Conservation (phyloP, 1,139 yeast genomes). For the Geotrichum restrictum region DNA sequence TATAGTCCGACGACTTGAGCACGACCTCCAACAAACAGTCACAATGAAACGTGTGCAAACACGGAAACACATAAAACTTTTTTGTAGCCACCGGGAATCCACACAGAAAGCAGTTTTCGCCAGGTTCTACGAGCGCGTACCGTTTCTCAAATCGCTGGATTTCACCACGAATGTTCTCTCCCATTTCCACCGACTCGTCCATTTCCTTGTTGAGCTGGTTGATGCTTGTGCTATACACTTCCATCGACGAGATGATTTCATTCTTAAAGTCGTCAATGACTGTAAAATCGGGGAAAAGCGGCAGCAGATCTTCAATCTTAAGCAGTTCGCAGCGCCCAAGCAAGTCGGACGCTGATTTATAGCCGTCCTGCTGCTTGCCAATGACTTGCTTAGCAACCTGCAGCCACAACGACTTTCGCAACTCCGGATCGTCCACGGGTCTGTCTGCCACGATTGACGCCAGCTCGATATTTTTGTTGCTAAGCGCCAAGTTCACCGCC, state of each 20-base stretch:
- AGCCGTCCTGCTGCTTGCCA: constrained; percentile 24
- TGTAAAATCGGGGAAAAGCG: constrained; percentile 77
- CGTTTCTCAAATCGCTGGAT: constrained; percentile 50
- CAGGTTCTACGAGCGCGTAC: constrained; percentile 67
- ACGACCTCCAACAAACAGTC: constrained; percentile 71
- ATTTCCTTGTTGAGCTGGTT: constrained; percentile 65
- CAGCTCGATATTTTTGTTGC: constrained; percentile 55
- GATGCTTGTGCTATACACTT: constrained; percentile 65
- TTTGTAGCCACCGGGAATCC: constrained; percentile 62
- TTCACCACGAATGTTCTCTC: constrained; percentile 58
- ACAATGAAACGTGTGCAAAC: constrained; percentile 85
- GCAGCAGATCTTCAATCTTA: constrained; percentile 75
- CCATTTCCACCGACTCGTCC: constrained; percentile 64
- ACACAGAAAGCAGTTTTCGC: constrained; percentile 77
- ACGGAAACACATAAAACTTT: constrained; percentile 79
- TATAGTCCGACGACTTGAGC: constrained; percentile 62
- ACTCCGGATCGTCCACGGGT: constrained; percentile 45
- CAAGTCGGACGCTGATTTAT: constrained; percentile 41
- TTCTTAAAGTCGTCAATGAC: constrained; percentile 79
- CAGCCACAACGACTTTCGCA: constrained; percentile 72
- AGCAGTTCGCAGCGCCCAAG: constrained; percentile 54
- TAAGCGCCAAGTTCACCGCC: constrained; percentile 72
- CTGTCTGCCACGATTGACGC: constrained; percentile 58
- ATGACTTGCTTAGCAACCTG: constrained; percentile 62
- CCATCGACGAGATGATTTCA: constrained; percentile 74